A percentile compares a stretch with the other conserved stretches of the same genome.
phyloP scores from a whole-genome alignment of 2,329 filamentous ascomycete genomes.

The Arachnomyces sp. region DNA sequence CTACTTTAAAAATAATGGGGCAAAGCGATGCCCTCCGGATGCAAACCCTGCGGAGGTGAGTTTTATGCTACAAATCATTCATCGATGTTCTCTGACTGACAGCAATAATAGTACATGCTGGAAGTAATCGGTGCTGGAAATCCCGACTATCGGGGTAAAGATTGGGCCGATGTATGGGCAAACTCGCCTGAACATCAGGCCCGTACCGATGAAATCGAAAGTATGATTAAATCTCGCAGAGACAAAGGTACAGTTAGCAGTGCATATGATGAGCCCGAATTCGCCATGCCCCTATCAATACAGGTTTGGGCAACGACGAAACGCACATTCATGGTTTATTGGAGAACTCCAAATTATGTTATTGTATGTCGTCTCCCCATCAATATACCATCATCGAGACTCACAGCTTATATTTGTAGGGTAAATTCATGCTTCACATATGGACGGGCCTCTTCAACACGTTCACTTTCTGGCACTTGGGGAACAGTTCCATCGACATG shows the following conservation, averaged over 20 bases:
- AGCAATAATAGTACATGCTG: constrained; percentile 61
- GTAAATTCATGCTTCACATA: constrained; percentile 55
- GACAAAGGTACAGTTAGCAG: constrained; percentile 28
- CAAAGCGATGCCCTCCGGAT: constrained; percentile 48
- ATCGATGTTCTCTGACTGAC: constrained; percentile 2
- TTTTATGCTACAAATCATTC: neutral
- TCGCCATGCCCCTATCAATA: constrained; percentile 49
- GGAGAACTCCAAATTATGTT: constrained; percentile 56
- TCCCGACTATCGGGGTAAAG: constrained; percentile 51
- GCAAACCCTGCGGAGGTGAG: constrained; percentile 61
- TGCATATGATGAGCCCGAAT: constrained; percentile 51
- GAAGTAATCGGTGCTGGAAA: constrained; percentile 59
- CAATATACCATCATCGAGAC: neutral
- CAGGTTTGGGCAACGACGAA: constrained; percentile 50
- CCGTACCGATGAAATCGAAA: constrained; percentile 44
- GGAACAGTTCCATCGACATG: constrained; percentile 51
- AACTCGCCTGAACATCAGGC: constrained; percentile 42
- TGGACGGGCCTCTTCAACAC: constrained; percentile 59
- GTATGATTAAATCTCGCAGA: constrained; percentile 42
- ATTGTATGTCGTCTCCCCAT: constrained; percentile 19
- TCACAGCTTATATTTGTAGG: constrained; percentile 28
- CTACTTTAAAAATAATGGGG: constrained; percentile 60
- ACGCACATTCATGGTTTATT: constrained; percentile 55
- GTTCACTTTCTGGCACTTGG: constrained; percentile 61
- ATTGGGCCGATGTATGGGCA: constrained; percentile 57